Percentiles rank a stretch among this genome's conserved stretches.
Conservation (phyloP, 306 rosid species). For the Ormosia emarginata region DNA sequence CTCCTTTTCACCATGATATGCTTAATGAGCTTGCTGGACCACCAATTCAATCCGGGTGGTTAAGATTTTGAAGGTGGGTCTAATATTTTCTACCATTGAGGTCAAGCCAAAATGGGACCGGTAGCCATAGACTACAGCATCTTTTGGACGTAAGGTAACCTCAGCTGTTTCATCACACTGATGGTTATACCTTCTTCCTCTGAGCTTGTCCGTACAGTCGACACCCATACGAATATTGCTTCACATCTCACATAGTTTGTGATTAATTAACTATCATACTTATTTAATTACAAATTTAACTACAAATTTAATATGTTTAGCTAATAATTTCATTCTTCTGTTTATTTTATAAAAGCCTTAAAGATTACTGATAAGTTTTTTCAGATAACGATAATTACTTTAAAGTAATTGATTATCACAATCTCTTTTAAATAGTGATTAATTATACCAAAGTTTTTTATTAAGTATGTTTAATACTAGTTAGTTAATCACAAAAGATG, state of each 20-base stretch:
- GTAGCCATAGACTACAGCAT: neutral
- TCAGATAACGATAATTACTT: too few relatives aligned
- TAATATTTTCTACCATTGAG: constrained; percentile 33
- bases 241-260: too few relatives aligned
- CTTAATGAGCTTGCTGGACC: constrained; percentile 17
- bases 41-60: constrained; percentile 42
- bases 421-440: too few relatives aligned
- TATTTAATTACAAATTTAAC: too few relatives aligned
- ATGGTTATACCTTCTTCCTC: constrained; percentile 6
- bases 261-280: neutral
- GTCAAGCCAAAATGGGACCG: constrained; percentile 40
- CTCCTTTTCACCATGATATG: neutral
- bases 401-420: too few relatives aligned
- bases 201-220: constrained; percentile 6
- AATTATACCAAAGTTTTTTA: too few relatives aligned
- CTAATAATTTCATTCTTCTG: too few relatives aligned
- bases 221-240: neutral
- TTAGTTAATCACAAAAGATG: too few relatives aligned
- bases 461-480: too few relatives aligned
- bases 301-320: too few relatives aligned
- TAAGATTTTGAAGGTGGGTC: constrained; percentile 54
- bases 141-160: constrained; percentile 26
- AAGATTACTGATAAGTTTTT: too few relatives aligned
- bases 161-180: constrained; percentile 24
- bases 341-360: too few relatives aligned